These are phyloP conservation scores for Acacia acuminata DNA, from an alignment of 306 rosid genomes.

Conservation along the genomic window DNA sequence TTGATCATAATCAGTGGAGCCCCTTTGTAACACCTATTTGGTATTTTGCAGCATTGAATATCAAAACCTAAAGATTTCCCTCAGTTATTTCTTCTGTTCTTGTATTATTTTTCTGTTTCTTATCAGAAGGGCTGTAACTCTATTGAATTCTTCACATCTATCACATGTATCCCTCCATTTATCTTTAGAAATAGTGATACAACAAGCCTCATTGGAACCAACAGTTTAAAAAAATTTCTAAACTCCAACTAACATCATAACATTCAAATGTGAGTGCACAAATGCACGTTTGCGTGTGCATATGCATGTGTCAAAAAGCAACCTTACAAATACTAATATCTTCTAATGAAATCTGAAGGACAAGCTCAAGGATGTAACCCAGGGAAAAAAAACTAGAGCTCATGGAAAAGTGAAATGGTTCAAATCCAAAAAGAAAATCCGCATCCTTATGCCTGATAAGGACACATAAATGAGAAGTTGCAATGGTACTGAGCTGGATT, in stretches of 20 bases:
- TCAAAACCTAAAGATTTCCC: too few relatives aligned
- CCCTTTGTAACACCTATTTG: too few relatives aligned
- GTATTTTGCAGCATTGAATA: too few relatives aligned
- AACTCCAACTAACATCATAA: background rate
- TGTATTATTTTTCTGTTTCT: too few relatives aligned
- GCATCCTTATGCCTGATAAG: conserved; percentile 11
- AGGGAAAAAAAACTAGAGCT: background rate
- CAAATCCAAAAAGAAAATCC: conserved; percentile 28
- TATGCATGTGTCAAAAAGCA: background rate
- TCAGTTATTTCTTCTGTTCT: too few relatives aligned
- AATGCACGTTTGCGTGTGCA: background rate
- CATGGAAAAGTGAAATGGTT: background rate
- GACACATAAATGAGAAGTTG: conserved; percentile 7
- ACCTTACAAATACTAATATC: background rate
- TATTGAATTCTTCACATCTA: background rate
- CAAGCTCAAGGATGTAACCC: background rate
- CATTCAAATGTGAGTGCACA: background rate
- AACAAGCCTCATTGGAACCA: background rate
- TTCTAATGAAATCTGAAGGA: background rate
- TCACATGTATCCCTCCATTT: background rate
- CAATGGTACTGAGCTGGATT: background rate
- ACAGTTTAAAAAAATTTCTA: background rate
- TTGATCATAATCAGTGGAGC: too few relatives aligned
- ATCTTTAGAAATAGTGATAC: background rate
- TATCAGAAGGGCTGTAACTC: too few relatives aligned